Evolutionary conservation across 345 rosid species (phyloP).

Genomic region (Clarkia xantiana): DNA sequence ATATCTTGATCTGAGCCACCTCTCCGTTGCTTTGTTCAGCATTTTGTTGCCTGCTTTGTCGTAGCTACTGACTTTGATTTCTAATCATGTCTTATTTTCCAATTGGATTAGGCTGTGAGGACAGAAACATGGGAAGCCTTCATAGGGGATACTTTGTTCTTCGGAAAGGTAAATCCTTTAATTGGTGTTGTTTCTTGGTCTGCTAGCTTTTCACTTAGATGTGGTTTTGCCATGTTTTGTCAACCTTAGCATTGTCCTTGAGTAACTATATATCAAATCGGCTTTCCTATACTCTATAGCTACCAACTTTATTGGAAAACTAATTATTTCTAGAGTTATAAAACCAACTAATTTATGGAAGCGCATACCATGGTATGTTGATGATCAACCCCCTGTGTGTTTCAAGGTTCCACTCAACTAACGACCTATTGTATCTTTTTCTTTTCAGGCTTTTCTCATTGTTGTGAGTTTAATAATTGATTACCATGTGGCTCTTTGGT

Average conservation of each 20-base stretch:
- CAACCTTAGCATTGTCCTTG: too few species aligned
- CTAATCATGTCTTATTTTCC: background rate
- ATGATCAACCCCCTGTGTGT: background rate
- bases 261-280: too few species aligned
- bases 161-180: constrained; percentile 42
- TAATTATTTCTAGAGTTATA: too few species aligned
- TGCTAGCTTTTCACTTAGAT: background rate
- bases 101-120: constrained; percentile 31
- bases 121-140: constrained; percentile 79
- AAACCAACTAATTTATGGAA: too few species aligned
- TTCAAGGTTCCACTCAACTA: constrained; percentile 1
- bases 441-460: constrained; percentile 54
- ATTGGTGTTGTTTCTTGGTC: background rate
- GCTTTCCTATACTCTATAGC: too few species aligned
- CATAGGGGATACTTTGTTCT: constrained; percentile 46
- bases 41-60: background rate
- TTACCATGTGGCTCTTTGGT: constrained; percentile 67
- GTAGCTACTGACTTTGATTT: background rate
- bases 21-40: too few species aligned
- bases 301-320: too few species aligned
- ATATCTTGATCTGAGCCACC: too few species aligned
- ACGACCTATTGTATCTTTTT: constrained; percentile 7
- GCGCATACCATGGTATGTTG: background rate
- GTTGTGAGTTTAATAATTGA: constrained; percentile 49
- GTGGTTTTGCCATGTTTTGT: background rate